A percentile compares a stretch with the other conserved stretches of the same genome.
Evolutionary conservation across 2,329 filamentous ascomycete genomes (phyloP).

Genomic region (Penicillium griseofulvum): DNA sequence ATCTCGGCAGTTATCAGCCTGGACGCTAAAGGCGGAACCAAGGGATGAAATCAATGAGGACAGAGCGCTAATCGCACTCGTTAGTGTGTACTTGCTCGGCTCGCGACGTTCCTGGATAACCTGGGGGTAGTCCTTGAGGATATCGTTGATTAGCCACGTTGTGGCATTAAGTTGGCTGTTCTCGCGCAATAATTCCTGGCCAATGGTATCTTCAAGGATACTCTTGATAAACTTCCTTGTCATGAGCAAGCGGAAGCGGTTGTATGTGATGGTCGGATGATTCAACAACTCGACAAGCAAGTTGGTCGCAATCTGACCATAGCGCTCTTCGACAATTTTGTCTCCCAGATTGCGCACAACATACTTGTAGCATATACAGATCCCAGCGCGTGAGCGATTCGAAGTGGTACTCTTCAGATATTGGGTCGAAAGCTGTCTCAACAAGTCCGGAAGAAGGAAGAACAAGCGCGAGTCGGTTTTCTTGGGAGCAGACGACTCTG

Average conservation of each 20-base stretch:
- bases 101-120: constrained; percentile 82
- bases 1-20: constrained; percentile 83
- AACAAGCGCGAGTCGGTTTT: constrained; percentile 69
- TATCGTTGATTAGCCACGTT: constrained; percentile 76
- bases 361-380: constrained; percentile 83
- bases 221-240: constrained; percentile 81
- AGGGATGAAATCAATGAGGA: constrained; percentile 74
- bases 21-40: constrained; percentile 73
- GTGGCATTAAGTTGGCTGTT: constrained; percentile 82
- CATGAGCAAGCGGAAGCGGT: constrained; percentile 82
- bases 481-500: constrained; percentile 73
- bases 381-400: constrained; percentile 75
- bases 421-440: constrained; percentile 74
- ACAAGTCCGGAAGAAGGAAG: constrained; percentile 72
- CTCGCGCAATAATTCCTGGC: constrained; percentile 78
- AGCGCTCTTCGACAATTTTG: constrained; percentile 77
- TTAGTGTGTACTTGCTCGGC: constrained; percentile 81
- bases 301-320: constrained; percentile 75
- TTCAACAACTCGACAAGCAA: constrained; percentile 78
- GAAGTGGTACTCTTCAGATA: constrained; percentile 76
- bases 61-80: constrained; percentile 74
- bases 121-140: constrained; percentile 93
- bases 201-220: constrained; percentile 79
- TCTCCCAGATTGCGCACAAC: constrained; percentile 77
- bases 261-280: constrained; percentile 70